These are phyloP conservation scores for Kwoniella botswanensis DNA, from an alignment of 768 basidiomycete genomes.

Conservation along the genomic window DNA sequence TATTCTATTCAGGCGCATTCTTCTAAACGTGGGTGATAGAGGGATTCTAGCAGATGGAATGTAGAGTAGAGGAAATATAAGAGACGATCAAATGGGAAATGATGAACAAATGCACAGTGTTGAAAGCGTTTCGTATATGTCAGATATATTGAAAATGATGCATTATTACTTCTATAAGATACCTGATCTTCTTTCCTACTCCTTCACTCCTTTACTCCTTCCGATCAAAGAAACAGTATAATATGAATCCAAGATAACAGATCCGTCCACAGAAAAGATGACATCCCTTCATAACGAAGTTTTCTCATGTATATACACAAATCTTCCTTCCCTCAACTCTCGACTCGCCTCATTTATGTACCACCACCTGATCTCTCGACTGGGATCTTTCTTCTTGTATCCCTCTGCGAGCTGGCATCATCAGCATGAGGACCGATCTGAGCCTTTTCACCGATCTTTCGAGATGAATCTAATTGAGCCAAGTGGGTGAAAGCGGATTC, in stretches of 20 bases:
- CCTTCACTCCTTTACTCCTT: neutral
- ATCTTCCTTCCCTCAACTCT: neutral
- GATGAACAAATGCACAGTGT: neutral
- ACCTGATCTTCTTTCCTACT: neutral
- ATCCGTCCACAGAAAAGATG: neutral
- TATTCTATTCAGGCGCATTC: constrained; percentile 35
- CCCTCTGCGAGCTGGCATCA: constrained; percentile 46
- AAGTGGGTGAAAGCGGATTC: constrained; percentile 58
- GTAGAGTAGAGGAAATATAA: no score
- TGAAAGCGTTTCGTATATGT: neutral
- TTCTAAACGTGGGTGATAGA: constrained; percentile 16
- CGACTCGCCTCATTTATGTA: constrained; percentile 28
- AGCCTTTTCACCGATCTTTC: constrained; percentile 64
- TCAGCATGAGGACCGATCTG: constrained; percentile 60
- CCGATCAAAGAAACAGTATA: neutral
- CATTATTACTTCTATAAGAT: neutral
- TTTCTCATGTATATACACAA: no score
- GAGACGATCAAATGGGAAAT: no score
- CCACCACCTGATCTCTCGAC: constrained; percentile 67
- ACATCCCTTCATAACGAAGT: no score
- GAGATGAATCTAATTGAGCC: constrained; percentile 45
- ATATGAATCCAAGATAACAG: neutral
- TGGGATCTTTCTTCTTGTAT: constrained; percentile 63
- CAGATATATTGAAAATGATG: neutral
- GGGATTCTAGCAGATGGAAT: neutral